phyloP scores from a whole-genome alignment of 148 eudicot genomes.

The Silene uniflora region DNA sequence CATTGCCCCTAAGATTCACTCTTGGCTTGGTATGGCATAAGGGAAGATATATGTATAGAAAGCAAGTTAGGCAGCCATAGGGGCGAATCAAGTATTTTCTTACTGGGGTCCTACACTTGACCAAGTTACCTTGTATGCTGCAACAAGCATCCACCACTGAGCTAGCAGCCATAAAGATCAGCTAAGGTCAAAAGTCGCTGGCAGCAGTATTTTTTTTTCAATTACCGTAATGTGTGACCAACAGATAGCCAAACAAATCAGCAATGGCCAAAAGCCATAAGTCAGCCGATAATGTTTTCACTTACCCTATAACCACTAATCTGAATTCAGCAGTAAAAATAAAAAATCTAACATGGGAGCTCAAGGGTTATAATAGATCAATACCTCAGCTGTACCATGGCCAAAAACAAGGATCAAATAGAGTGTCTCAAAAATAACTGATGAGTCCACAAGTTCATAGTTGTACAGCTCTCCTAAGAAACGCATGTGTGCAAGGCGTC shows the following conservation, averaged over 20 bases:
- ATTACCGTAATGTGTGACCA: too few species aligned
- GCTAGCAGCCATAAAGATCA: too few species aligned
- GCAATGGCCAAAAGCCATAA: neutral
- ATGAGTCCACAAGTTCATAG: constrained; percentile 91
- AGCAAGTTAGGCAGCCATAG: neutral
- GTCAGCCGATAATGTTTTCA: neutral
- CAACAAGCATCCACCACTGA: too few species aligned
- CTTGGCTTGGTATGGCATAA: neutral
- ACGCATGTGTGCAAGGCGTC: constrained; percentile 91
- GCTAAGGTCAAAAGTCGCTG: too few species aligned
- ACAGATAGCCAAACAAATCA: neutral
- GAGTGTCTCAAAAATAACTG: constrained; percentile 89
- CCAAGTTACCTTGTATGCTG: too few species aligned
- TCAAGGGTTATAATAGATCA: constrained; percentile 7
- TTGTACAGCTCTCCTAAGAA: constrained; percentile 95
- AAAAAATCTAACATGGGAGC: neutral
- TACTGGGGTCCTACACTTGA: too few species aligned
- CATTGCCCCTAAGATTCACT: neutral
- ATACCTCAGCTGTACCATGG: constrained; percentile 89
- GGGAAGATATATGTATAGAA: neutral
- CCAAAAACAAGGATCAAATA: constrained; percentile 86
- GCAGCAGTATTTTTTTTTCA: too few species aligned
- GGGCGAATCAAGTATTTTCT: too few species aligned
- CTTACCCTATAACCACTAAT: neutral
- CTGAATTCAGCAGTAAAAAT: neutral